phyloP scores from a whole-genome alignment of 108 stramenopile genomes.

The Cyclostephanos tholiformis region DNA sequence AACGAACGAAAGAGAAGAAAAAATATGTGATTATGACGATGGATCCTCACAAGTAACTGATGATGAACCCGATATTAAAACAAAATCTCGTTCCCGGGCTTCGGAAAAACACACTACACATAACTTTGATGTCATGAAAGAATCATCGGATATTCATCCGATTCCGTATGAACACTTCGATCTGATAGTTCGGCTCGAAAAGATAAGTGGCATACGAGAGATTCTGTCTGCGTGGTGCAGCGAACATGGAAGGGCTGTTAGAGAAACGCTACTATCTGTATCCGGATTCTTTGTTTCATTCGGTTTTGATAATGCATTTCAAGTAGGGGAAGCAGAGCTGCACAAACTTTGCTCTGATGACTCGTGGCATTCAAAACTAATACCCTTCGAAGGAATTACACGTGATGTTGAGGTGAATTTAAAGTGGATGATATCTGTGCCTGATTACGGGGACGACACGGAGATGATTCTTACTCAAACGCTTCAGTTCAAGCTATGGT shows the following conservation, averaged over 20 bases:
- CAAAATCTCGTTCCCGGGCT: no score
- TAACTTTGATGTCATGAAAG: background rate
- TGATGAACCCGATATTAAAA: background rate
- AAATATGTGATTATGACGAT: background rate
- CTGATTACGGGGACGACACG: constrained; percentile 13
- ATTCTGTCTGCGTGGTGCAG: constrained; percentile 16
- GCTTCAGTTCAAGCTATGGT: constrained; percentile 22
- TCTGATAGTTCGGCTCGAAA: constrained; percentile 11
- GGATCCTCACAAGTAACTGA: background rate
- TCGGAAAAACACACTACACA: no score
- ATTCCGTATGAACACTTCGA: constrained; percentile 5
- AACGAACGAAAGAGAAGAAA: background rate
- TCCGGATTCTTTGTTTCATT: constrained; percentile 28
- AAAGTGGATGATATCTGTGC: constrained; percentile 3
- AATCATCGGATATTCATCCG: background rate
- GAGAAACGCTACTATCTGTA: constrained; percentile 9
- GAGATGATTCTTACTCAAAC: constrained; percentile 18
- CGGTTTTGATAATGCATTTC: background rate
- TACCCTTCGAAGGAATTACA: constrained; percentile 1
- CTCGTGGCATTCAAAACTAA: constrained; percentile 16
- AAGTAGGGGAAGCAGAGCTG: constrained; percentile 7
- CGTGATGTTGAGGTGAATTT: constrained; percentile 20
- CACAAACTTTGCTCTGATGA: background rate
- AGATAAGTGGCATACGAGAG: constrained; percentile 21
- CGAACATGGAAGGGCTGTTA: constrained; percentile 3